Evolutionary conservation across 805 yeast genomes (phyloP).

Genomic region (Suhomyces sp.): DNA sequence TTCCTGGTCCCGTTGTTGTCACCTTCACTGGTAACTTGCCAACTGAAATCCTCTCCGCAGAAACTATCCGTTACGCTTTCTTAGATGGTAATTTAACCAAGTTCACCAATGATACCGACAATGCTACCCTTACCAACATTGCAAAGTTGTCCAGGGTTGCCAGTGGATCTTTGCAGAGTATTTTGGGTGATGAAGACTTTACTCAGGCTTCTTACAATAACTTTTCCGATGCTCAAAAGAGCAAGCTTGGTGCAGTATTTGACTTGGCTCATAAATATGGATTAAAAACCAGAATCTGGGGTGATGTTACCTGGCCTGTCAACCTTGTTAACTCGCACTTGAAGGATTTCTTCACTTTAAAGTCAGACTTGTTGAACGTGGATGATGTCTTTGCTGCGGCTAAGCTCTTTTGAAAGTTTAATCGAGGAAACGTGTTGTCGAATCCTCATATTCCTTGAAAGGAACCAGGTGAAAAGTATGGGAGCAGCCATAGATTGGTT

Average conservation of each 20-base stretch:
- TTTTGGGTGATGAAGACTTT: constrained; percentile 25
- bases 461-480: too few species aligned
- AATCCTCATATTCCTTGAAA: constrained; percentile 36
- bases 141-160: constrained; percentile 37
- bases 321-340: constrained; percentile 45
- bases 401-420: background rate
- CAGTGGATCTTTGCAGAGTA: constrained; percentile 40
- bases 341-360: constrained; percentile 45
- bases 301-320: constrained; percentile 66
- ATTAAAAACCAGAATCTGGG: constrained; percentile 67
- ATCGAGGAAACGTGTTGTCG: constrained; percentile 26
- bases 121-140: constrained; percentile 16
- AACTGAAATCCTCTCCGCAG: constrained; percentile 27
- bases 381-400: constrained; percentile 54
- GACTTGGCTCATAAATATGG: constrained; percentile 49
- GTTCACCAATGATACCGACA: constrained; percentile 21
- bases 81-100: constrained; percentile 52
- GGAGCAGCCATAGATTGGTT: too few species aligned
- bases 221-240: constrained; percentile 33
- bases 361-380: constrained; percentile 60
- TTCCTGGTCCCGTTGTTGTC: constrained; percentile 57
- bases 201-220: constrained; percentile 19
- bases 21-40: constrained; percentile 70
- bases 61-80: constrained; percentile 39
- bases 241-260: constrained; percentile 24